phyloP scores from a whole-genome alignment of 2,329 filamentous ascomycete genomes.

The Fonsecaea monophora region DNA sequence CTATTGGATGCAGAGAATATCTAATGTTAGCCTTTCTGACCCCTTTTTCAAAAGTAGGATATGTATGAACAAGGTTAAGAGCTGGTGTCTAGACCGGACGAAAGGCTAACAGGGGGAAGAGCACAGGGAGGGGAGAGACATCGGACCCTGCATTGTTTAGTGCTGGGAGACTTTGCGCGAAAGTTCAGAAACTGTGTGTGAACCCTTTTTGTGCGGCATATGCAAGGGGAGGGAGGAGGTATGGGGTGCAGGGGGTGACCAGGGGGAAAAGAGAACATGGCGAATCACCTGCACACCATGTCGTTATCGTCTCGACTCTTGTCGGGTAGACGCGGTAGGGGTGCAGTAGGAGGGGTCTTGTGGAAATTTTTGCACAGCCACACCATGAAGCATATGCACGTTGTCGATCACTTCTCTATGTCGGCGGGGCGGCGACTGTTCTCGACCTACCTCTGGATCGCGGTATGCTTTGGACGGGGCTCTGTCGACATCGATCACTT shows the following conservation, averaged over 20 bases:
- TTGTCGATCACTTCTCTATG: not conserved
- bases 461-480: not conserved
- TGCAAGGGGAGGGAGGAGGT: not conserved
- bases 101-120: too few relatives aligned
- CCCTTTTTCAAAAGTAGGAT: too few relatives aligned
- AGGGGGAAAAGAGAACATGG: not conserved
- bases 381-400: slow-evolving; percentile 1
- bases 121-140: too few relatives aligned
- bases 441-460: not conserved
- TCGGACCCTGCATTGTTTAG: slow-evolving; percentile 1
- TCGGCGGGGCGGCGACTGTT: not conserved
- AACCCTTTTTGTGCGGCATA: not conserved
- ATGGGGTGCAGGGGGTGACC: not conserved
- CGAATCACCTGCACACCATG: not conserved
- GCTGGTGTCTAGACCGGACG: too few relatives aligned
- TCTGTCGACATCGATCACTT: not conserved
- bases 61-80: too few relatives aligned
- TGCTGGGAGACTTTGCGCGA: not conserved
- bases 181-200: too few relatives aligned
- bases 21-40: too few relatives aligned
- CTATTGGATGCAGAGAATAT: too few relatives aligned
- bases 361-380: not conserved
- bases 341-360: not conserved
- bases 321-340: not conserved
- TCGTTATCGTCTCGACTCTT: not conserved